Base-by-base conservation (phyloP, 495 filamentous ascomycete genomes). In the Copromyces sp. region DNA sequence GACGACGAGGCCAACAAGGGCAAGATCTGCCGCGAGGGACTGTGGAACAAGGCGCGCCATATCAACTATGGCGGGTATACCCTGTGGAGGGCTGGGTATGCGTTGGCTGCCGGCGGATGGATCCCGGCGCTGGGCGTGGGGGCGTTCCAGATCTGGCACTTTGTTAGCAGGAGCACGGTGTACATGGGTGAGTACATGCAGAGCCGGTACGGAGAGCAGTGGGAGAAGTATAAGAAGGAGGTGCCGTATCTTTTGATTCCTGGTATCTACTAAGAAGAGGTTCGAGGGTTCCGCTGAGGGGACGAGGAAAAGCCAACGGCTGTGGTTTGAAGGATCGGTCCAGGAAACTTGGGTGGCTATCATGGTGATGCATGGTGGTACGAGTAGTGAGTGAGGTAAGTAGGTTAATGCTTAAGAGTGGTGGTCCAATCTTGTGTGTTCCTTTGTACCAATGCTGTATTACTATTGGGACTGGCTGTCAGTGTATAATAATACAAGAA, bases 61-160 rank as follows among this genome's bases (percentile, higher is more conserved):
- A 82, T 87, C 76, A 90, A 90, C 65, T 90, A 90, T 74, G 83
- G 83, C 35, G 87, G 80, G 14, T 89, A 87, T 75, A 84, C 86
- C 1, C 39, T 90, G 3, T 89, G 88, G 88, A 78, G 88, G 45
- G 77, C 83, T 53, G 86, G 82, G 3, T 88, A 86, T 74, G 83
- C 84, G 17, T 70, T 89, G 74, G 83, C 82, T 1, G 79, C 77
- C 14, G 83, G 83, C 2, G 88, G 88, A 0, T 84, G 83, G 83
- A 68, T 79, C 16, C 84, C 76, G 69, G 87, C 81, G 0, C 47
- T 78, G 9, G 17, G 76, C 14, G 75, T 86, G 32, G 83, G 75
- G 6, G 69, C 69, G 6, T 86, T 81, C 65, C 84, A 85, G 70
- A 76, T 82, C 38, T 80, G 73, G 41, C 84, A 87, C 68, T 87